Percentiles rank a stretch among this genome's conserved stretches.
phyloP scores from a whole-genome alignment of 805 yeast species.

The Kregervanrija delftensis region DNA sequence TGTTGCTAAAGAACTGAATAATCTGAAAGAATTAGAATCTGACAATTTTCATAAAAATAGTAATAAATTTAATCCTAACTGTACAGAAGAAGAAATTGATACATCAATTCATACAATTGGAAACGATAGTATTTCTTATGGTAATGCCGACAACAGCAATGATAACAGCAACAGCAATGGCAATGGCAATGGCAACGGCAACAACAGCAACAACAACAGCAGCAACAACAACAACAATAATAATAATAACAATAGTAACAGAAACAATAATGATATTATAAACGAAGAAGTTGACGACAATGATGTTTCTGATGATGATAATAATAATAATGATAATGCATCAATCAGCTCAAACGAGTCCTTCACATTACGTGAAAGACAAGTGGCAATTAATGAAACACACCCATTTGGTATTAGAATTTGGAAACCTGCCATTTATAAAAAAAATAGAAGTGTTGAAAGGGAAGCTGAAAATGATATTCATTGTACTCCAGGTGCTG shows the following conservation, averaged over 20 bases:
- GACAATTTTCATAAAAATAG: conserved; percentile 15
- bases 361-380: conserved; percentile 83
- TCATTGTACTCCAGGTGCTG: conserved; percentile 56
- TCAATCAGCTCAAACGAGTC: conserved; percentile 60
- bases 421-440: conserved; percentile 97
- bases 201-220: neutral
- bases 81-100: neutral
- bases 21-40: conserved; percentile 24
- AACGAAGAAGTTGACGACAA: conserved; percentile 6
- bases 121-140: neutral
- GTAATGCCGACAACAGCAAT: too few species aligned
- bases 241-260: neutral
- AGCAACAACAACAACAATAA: neutral
- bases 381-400: conserved; percentile 91
- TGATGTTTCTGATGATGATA: conserved; percentile 15
- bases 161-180: neutral
- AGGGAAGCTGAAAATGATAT: conserved; percentile 88
- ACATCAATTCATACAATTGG: neutral
- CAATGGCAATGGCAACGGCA: neutral
- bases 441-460: conserved; percentile 87
- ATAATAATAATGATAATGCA: conserved; percentile 30
- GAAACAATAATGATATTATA: neutral
- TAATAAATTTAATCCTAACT: neutral
- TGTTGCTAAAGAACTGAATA: conserved; percentile 20
- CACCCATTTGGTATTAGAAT: conserved; percentile 98